phyloP scores from a whole-genome alignment of 257 asterid species.

The Solanum medicagineum region DNA sequence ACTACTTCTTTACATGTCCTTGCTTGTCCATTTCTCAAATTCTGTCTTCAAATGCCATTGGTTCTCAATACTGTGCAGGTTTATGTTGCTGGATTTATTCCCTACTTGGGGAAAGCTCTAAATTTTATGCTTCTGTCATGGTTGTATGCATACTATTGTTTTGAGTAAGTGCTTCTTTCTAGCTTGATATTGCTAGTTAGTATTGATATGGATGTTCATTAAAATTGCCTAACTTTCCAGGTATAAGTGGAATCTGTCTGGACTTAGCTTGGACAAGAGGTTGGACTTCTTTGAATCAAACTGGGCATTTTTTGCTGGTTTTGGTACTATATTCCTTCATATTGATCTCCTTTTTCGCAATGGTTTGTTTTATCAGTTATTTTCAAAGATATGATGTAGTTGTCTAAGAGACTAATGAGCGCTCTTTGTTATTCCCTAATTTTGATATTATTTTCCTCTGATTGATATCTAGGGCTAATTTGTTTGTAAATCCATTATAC shows the following conservation, averaged over 20 bases:
- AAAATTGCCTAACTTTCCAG: conserved; percentile 23
- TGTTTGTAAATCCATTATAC: not conserved
- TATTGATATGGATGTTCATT: not conserved
- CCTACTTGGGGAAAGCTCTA: conserved; percentile 55
- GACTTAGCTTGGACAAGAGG: conserved; percentile 88
- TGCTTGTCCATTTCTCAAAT: conserved; percentile 2
- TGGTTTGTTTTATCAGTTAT: not conserved
- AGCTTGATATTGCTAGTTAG: not conserved
- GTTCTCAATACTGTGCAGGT: conserved; percentile 37
- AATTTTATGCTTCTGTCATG: conserved; percentile 82
- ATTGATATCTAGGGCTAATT: not conserved
- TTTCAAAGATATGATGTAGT: not conserved
- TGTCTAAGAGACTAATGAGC: not conserved
- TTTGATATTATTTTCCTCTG: not conserved
- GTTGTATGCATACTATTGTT: conserved; percentile 98
- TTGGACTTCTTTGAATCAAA: conserved; percentile 93
- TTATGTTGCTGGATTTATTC: conserved; percentile 62
- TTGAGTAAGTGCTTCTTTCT: conserved; percentile 61
- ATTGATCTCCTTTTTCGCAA: not conserved
- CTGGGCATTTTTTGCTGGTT: conserved; percentile 98
- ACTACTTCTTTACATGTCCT: not conserved
- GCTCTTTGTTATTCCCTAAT: not conserved
- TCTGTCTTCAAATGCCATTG: not conserved
- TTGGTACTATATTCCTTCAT: conserved; percentile 39
- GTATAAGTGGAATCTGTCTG: conserved; percentile 94